Conservation (phyloP, 2,329 filamentous ascomycete species). For the Rugonectria rugulosa region DNA sequence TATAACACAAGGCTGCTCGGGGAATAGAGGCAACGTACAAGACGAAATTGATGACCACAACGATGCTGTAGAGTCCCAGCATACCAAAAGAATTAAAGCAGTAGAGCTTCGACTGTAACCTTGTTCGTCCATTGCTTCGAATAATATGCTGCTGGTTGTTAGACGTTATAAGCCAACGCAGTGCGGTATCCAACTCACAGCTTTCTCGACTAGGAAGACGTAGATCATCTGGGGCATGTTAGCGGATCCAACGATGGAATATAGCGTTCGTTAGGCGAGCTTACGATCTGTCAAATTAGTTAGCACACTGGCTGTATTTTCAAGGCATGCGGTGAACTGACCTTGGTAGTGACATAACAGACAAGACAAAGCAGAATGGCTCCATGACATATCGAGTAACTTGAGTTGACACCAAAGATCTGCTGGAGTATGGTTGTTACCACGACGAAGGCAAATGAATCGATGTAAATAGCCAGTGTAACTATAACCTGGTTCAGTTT, state of each 20-base stretch:
- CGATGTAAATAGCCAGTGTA: constrained; percentile 65
- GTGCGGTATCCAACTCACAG: constrained; percentile 48
- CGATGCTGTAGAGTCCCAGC: constrained; percentile 52
- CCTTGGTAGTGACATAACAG: constrained; percentile 70
- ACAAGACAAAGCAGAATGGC: constrained; percentile 67
- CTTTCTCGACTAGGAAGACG: constrained; percentile 70
- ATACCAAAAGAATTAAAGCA: constrained; percentile 68
- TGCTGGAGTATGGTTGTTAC: constrained; percentile 64
- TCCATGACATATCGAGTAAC: constrained; percentile 58
- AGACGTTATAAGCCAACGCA: not conserved
- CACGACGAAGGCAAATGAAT: constrained; percentile 68
- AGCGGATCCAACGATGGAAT: no score
- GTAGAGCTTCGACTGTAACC: constrained; percentile 65
- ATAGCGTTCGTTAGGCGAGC: no score
- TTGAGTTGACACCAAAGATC: constrained; percentile 63
- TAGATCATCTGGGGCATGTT: constrained; percentile 66
- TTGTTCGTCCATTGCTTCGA: constrained; percentile 56
- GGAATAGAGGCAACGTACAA: constrained; percentile 54
- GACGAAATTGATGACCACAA: constrained; percentile 66
- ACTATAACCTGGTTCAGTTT: constrained; percentile 49
- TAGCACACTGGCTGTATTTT: not conserved
- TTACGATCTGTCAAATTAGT: constrained; percentile 8
- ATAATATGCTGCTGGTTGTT: constrained; percentile 59
- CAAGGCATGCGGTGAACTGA: constrained; percentile 38
- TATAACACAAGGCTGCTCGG: not conserved